Base-by-base conservation (phyloP, 345 rosid species). In the Balakata baccata region DNA sequence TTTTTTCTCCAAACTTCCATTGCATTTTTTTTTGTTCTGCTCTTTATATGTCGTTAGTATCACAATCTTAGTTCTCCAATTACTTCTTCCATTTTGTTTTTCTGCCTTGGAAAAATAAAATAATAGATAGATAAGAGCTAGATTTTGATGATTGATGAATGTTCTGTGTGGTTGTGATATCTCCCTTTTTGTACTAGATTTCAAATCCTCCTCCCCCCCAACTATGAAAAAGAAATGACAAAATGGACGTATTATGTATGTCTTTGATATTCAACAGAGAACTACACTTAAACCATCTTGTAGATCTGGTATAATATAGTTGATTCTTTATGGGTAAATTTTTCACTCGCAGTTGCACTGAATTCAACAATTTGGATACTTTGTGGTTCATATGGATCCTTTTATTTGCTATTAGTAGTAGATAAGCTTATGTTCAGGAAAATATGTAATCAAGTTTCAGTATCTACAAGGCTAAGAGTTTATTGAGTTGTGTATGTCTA, bases 401-500 rank as follows among this genome's bases (percentile, higher is more conserved):
- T 50, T 67, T n/a, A 47, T 67, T 23, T 73, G 66, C 51, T 56
- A 20, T 66, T 75, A 61, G 69, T 51, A 59, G 73, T 77, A 59
- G 67, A 77, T 20, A 60, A 71, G 29, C 46, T 68, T 8, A 62
- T 76, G 51, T 51, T 71, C 66, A 63, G 79, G 58, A 34, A 68
- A 73, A 58, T 74, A 22, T 64, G 23, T 64, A 71, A 54, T 79
- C 41, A 59, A 64, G 74, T 77, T 80, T 73, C 70, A 71, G 53
- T 74, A 47, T 71, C 47, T 70, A 63, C 47, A 52, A 75, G 86
- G 87, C 78, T 78, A 71, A 82, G 75, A 78, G 58, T 73, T 70
- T 86, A 50, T 58, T 64, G 72, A 74, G 75, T 74, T 80, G 73
- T 81, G 62, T 61, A 72, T 79, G 66, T 68, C 76, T 72, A 78